Percentiles rank a stretch among this genome's conserved stretches.
Evolutionary conservation across 768 basidiomycete genomes (phyloP).

Genomic region (Rhodotorula diobovata): DNA sequence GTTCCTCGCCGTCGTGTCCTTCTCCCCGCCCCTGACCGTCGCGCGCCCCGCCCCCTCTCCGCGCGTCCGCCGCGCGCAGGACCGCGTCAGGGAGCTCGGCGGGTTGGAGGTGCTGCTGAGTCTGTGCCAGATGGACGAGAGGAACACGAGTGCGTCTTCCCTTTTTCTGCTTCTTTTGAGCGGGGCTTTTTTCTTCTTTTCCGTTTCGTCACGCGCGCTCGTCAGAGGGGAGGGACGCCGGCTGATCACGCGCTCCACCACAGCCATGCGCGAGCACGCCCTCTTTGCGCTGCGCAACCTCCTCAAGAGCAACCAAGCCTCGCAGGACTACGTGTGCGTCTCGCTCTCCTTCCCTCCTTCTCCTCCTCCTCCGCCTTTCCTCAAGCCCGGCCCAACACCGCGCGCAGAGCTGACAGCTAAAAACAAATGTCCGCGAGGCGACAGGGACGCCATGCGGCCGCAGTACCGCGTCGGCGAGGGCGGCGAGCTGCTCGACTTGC

Average conservation of each 20-base stretch:
- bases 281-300: constrained; percentile 77
- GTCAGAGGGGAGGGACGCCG: too few species aligned
- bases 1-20: constrained; percentile 21
- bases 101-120: constrained; percentile 24
- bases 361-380: neutral
- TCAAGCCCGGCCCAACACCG: neutral
- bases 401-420: too few species aligned
- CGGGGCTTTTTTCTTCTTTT: too few species aligned
- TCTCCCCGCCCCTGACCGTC: neutral
- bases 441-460: constrained; percentile 24
- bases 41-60: neutral
- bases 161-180: too few species aligned
- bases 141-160: constrained; percentile 29
- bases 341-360: neutral
- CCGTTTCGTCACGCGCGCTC: too few species aligned
- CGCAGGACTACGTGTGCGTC: constrained; percentile 69
- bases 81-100: constrained; percentile 2
- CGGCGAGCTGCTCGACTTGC: constrained; percentile 30
- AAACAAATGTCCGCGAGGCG: too few species aligned
- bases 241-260: too few species aligned
- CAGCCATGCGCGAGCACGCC: constrained; percentile 87
- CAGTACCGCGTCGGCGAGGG: constrained; percentile 21
- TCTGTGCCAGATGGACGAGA: constrained; percentile 35
- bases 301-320: constrained; percentile 68
- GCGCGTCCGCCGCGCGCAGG: constrained; percentile 5